Evolutionary conservation across 768 basidiomycete genomes (phyloP).

Genomic region (Lactarius hatsudake): DNA sequence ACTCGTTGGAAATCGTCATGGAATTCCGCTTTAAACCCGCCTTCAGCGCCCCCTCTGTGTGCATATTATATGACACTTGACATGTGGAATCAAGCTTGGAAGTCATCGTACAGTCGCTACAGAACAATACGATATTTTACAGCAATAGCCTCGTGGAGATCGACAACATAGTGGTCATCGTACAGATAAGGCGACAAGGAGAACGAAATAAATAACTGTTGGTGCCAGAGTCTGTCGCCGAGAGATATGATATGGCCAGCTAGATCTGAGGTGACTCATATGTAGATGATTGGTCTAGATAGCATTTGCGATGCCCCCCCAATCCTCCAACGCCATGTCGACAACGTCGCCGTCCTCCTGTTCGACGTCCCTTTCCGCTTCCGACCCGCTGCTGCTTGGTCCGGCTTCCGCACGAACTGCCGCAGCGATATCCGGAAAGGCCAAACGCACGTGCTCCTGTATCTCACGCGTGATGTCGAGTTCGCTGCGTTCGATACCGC

Average conservation of each 20-base stretch:
- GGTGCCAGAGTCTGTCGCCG: slow-evolving; percentile 6
- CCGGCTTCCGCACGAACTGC: slow-evolving; percentile 2
- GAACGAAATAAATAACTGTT: slow-evolving; percentile 2
- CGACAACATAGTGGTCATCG: slow-evolving; percentile 9
- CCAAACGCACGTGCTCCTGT: slow-evolving; percentile 17
- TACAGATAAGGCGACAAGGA: slow-evolving; percentile 13
- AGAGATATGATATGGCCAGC: slow-evolving; percentile 4
- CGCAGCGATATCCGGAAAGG: slow-evolving; percentile 2
- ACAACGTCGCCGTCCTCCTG: slow-evolving; percentile 12
- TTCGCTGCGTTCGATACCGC: slow-evolving; percentile 2
- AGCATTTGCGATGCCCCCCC: slow-evolving; percentile 8
- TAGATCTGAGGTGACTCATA: slow-evolving; percentile 8
- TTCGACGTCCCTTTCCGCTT: slow-evolving; percentile 11
- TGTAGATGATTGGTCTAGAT: slow-evolving; percentile 13
- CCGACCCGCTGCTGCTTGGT: slow-evolving; percentile 4
- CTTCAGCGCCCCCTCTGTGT: not conserved
- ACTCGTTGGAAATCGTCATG: not conserved
- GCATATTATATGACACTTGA: too few relatives aligned
- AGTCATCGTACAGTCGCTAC: not conserved
- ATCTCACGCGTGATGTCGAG: slow-evolving; percentile 11
- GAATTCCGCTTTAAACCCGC: not conserved
- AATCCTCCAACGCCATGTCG: slow-evolving; percentile 15
- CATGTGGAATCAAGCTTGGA: too few relatives aligned
- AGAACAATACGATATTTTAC: slow-evolving; percentile 4
- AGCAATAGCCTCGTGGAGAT: slow-evolving; percentile 7